Base-by-base conservation (phyloP, 2,329 filamentous ascomycete genomes). In the Neofusicoccum laricinum region DNA sequence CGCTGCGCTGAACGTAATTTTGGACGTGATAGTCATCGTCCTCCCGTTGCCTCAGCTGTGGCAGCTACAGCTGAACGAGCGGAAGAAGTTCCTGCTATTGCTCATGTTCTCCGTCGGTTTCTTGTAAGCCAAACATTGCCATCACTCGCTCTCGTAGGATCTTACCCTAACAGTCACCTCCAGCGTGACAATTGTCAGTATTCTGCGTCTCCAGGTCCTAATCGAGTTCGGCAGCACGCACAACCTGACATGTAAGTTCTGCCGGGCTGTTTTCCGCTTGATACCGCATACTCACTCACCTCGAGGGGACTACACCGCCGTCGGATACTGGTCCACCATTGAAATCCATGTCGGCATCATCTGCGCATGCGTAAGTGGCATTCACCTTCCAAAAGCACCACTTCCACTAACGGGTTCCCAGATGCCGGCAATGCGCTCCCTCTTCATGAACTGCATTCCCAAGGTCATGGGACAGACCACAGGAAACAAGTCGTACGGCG, bases 121-220 rank as follows among this genome's bases (percentile, higher is more conserved):
- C 41, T 75, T 80, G 77, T 63, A 4, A 53, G 48, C 46, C n/a
- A 3, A 6, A 14, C 17, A 21, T 11, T 36, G 32, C 14, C 14
- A 17, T 5, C 25, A 19, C 12, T 1, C 14, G 5, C 4, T n/a
- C 14, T 21, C 2, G 5, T 7, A 10, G 7, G 11, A 40, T 11
- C 34, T 32, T n/a, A 8, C 14, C 3, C 55, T 61, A 21, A 61
- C 45, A 3, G 7, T 14, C 2, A 2, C 19, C 10, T 78, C 40
- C 43, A 79, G 75, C 61, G 76, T 78, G 48, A 79, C 76, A 2
- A 65, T 79, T 12, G 70, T 78, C 51, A 79, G 77, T 61, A 75
- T 79, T 49, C 69, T 82, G 30, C 78, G 80, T 15, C 71, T 82
- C 2, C 72, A 75, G 10, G 77, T 76, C 7, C 73, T 82, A n/a